Evolutionary conservation across 192 early-diverging fungal genomes (phyloP), one percentile per base, ranked within the genome.

Genomic region (Dimargaris xerosporica): DNA sequence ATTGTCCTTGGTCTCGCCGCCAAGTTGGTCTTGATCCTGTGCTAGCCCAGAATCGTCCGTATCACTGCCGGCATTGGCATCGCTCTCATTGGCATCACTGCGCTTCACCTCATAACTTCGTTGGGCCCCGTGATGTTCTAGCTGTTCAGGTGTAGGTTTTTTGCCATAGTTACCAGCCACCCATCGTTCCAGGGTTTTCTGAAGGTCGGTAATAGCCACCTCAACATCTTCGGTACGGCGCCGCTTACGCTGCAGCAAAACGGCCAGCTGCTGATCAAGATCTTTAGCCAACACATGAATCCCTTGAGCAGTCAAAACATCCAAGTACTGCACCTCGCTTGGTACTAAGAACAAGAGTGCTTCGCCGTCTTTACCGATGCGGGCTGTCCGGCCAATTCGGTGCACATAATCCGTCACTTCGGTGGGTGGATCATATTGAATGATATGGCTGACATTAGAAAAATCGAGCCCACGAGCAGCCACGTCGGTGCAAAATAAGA

Each of bases 391-490:
- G 31, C 96, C 96, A 19, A 93, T 87, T 62, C 96, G 86, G 77
- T 99, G 96, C 42, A 98, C 88, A 71, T 99, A 99, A 54, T 95
- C 93, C 34, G 85, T 82, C 13, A 91, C 75, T 69, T 94, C 93
- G n/a, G 85, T 75, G 12, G 96, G 96, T 44, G 93, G 87, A 69
- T 99, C 96, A 64, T 92, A 96, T 72, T 99, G 96, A 46, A 99
- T 77, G 68, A 99, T 91, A 50, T 79, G 80, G 28, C 82, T 79
- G 25, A 98, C 90, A 69, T 96, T 86, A 26, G 94, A 92, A 51
- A 99, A 71, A 82, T 99, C 96, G 47, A 99, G 78, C 39, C 96
- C 96, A 71, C 96, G 88, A 3, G 96, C 94, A 1, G 94, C 92
- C 4, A 99, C 93, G 73, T 97, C 94, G 1, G 96, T 99, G 62